A percentile compares a stretch with the other conserved stretches of the same genome.
These are phyloP conservation scores for Jamesozyma hellenica DNA, from an alignment of 805 yeast genomes.

Conservation along the genomic window DNA sequence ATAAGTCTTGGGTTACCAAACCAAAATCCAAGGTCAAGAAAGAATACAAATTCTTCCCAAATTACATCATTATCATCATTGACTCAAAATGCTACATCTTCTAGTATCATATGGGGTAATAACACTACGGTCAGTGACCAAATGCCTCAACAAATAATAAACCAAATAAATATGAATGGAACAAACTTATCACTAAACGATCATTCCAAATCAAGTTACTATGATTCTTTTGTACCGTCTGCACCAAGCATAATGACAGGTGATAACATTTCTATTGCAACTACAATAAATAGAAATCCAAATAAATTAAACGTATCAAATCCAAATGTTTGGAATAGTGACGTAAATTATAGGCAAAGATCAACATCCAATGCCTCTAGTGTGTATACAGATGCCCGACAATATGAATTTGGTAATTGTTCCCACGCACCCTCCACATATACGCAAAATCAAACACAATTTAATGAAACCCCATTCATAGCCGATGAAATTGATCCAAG, in stretches of 20 bases:
- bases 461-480: conserved; percentile 28
- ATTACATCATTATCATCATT: conserved; percentile 27
- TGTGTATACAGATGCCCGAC: conserved; percentile 24
- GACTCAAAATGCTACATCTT: conserved; percentile 12
- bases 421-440: conserved; percentile 18
- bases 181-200: conserved; percentile 13
- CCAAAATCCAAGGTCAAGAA: conserved; percentile 25
- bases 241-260: neutral
- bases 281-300: neutral
- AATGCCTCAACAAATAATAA: conserved; percentile 13
- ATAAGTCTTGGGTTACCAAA: conserved; percentile 12
- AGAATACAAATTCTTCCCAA: conserved; percentile 29
- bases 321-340: conserved; percentile 8
- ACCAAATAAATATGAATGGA: conserved; percentile 7
- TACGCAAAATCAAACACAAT: conserved; percentile 3
- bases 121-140: conserved; percentile 14
- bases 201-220: conserved; percentile 12
- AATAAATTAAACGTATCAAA: conserved; percentile 6
- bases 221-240: conserved; percentile 12
- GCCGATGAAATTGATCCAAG: conserved; percentile 54
- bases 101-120: conserved; percentile 22
- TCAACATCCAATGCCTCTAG: conserved; percentile 29
- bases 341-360: conserved; percentile 17
- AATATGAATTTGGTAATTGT: conserved; percentile 15
- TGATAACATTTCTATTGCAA: neutral